These are phyloP conservation scores for Urochloa ruziziensis DNA, from an alignment of 176 grass and related monocot genomes.

Conservation along the genomic window DNA sequence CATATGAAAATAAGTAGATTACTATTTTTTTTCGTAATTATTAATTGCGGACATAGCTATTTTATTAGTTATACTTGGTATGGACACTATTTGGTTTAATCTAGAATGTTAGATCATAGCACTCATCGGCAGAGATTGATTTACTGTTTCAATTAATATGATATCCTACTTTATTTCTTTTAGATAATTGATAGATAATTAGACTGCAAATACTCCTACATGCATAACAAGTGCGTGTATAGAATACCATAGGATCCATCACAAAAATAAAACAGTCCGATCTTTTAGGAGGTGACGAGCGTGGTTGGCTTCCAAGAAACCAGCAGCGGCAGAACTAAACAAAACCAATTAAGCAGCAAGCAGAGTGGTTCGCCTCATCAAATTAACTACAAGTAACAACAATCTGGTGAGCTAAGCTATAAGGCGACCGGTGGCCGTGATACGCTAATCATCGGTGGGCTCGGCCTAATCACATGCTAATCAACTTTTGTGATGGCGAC, in stretches of 20 bases:
- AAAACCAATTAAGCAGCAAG: background rate
- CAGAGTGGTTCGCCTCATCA: slow-evolving; percentile 7
- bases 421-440: background rate
- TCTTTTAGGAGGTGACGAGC: slow-evolving; percentile 11
- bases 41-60: no score
- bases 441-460: background rate
- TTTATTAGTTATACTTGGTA: no score
- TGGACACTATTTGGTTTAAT: no score
- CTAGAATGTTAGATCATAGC: no score
- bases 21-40: no score
- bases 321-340: background rate
- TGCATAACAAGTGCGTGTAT: background rate
- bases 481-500: slow-evolving; percentile 30
- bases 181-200: no score
- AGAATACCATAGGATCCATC: background rate
- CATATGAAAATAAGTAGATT: no score
- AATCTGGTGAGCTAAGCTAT: background rate
- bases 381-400: background rate
- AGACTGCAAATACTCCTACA: background rate
- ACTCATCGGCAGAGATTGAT: no score
- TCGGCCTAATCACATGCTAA: slow-evolving; percentile 14
- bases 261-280: background rate
- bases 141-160: no score
- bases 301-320: slow-evolving; percentile 44
- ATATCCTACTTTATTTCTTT: no score